A percentile compares a stretch with the other conserved stretches of the same genome.
These are phyloP conservation scores for Beverwykella pulmonaria DNA, from an alignment of 495 filamentous ascomycete species.

Conservation along the genomic window DNA sequence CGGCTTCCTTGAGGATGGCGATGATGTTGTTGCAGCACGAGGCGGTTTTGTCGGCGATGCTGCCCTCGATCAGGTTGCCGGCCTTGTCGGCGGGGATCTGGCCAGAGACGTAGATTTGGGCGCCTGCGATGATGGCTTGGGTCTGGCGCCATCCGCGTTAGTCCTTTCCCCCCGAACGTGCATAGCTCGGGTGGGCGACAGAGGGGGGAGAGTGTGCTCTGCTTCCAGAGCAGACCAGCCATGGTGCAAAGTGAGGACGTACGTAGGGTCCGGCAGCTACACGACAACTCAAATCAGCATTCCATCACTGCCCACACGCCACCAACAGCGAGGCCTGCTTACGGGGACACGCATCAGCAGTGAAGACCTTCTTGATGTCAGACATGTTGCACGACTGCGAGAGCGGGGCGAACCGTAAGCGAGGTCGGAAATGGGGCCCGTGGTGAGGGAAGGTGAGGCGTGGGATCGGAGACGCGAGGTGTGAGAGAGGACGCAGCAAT, in stretches of 20 bases:
- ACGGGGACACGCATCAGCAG: constrained; percentile 40
- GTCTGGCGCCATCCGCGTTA: constrained; percentile 56
- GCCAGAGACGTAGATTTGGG: constrained; percentile 87
- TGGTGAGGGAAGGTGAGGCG: neutral
- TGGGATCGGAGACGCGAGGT: neutral
- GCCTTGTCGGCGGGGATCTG: constrained; percentile 81
- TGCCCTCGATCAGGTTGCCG: constrained; percentile 74
- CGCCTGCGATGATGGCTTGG: constrained; percentile 83
- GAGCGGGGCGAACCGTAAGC: neutral
- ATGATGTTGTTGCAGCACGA: constrained; percentile 77
- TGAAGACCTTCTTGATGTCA: constrained; percentile 44
- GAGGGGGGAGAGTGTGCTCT: neutral
- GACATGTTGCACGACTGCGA: constrained; percentile 30
- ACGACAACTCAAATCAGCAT: neutral
- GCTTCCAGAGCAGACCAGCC: neutral
- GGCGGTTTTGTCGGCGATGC: constrained; percentile 74
- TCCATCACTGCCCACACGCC: neutral
- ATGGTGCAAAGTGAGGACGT: constrained; percentile 36
- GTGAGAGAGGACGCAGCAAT: neutral
- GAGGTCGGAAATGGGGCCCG: neutral
- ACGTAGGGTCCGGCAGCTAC: constrained; percentile 63
- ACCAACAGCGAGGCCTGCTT: neutral
- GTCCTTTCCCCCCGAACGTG: neutral
- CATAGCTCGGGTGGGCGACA: neutral
- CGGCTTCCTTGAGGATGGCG: constrained; percentile 76